Evolutionary conservation across 495 filamentous ascomycete species (phyloP), one percentile per base, ranked within the genome.

Genomic region (Glarea lozoyensis): DNA sequence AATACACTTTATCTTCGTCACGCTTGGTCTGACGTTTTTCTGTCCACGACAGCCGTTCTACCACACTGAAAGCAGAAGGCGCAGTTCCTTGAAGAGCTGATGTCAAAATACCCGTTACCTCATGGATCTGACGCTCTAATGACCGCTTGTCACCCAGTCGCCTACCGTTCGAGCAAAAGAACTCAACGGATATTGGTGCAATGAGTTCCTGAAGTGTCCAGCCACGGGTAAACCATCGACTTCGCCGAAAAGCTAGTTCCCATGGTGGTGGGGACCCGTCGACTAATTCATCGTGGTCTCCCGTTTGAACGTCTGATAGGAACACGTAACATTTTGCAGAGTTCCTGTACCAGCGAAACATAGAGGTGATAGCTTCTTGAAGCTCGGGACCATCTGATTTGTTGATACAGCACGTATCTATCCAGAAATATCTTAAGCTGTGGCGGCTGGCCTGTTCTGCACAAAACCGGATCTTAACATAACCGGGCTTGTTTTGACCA

Each of bases 1-100:
- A 62, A 34, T 66, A 66, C 1, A 62, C 62, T 24, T 43, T 37
- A 40, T 68, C 65, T 48, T 68, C 65, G n/a, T 45, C 40, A 3
- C 47, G 29, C 1, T 52, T 59, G 1, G 62, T 64, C 10, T 43
- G 24, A n/a, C 65, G 53, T 20, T 42, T 37, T 7, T 54, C 41
- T 10, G 62, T 56, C 64, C 62, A 68, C 5, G 51, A 52, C 43
- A 68, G 57, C 21, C 60, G 43, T 27, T 58, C 50, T 2, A 41
- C 40, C 15, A 55, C 30, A 23, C 18, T 44, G 24, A 54, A 50
- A 1, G 18, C 30, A 18, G 33, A 52, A 18, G 44, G 40, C 19
- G 35, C 27, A 13, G 23, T 18, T 19, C 40, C 43, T 32, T 39
- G 43, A 18, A 63, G 48, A 24, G 49, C 55, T 3, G 19, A 9